phyloP scores from a whole-genome alignment of 495 filamentous ascomycete species.

The Pseudevernia furfuracea region DNA sequence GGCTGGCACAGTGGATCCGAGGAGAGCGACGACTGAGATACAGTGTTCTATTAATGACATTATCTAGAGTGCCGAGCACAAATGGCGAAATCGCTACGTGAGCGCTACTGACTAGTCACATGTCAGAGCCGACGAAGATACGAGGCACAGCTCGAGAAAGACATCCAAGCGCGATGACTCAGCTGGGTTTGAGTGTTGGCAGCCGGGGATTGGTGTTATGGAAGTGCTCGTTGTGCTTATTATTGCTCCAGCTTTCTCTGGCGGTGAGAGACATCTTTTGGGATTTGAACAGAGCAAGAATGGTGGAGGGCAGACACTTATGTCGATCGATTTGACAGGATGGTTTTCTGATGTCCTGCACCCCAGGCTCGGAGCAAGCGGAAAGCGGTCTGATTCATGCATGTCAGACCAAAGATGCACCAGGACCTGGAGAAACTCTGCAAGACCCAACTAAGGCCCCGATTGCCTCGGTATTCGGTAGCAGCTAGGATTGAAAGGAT shows the following conservation, averaged over 20 bases:
- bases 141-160: not conserved
- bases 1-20: constrained; percentile 85
- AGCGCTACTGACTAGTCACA: constrained; percentile 8
- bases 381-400: not conserved
- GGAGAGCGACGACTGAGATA: constrained; percentile 51
- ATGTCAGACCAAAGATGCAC: not conserved
- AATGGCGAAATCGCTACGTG: not conserved
- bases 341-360: not conserved
- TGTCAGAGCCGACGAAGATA: not conserved
- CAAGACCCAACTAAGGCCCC: not conserved
- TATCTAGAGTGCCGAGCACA: not conserved
- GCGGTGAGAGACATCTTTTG: not conserved
- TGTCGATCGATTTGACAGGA: not conserved
- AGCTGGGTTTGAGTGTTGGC: not conserved
- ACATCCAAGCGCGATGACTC: not conserved
- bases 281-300: not conserved
- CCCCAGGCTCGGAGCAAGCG: not conserved
- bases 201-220: not conserved
- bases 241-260: not conserved
- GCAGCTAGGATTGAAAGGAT: too few species aligned
- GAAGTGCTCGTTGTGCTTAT: not conserved
- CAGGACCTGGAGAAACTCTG: not conserved
- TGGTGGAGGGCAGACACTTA: not conserved
- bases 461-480: too few species aligned
- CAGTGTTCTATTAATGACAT: not conserved